Percentiles rank a stretch among this genome's conserved stretches.
These are phyloP conservation scores for Rhodotorula sp. DNA, from an alignment of 1,284 basidiomycete species.

Conservation along the genomic window DNA sequence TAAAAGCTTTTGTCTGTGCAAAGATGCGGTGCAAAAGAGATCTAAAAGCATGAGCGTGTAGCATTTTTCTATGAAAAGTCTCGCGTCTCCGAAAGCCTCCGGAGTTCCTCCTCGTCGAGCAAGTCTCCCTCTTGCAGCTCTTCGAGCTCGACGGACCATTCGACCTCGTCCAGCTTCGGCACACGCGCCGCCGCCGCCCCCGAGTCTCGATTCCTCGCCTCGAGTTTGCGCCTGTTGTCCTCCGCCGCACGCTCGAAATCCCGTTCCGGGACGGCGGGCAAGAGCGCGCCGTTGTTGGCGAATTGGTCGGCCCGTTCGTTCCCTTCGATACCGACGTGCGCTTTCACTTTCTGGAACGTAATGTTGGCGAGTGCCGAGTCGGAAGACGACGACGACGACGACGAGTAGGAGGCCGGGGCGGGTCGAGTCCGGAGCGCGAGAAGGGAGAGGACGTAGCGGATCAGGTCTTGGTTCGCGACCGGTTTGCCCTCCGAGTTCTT, in stretches of 20 bases:
- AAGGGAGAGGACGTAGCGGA: constrained; percentile 62
- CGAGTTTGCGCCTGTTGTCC: constrained; percentile 21
- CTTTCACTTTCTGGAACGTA: constrained; percentile 65
- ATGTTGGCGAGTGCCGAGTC: constrained; percentile 48
- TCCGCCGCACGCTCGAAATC: constrained; percentile 51
- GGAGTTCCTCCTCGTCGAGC: constrained; percentile 25
- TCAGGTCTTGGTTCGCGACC: constrained; percentile 66
- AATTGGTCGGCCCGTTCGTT: constrained; percentile 75
- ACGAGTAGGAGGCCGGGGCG: neutral
- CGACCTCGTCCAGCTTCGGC: constrained; percentile 15
- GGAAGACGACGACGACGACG: too few relatives aligned
- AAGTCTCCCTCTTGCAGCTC: constrained; percentile 14
- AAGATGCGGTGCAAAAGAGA: neutral
- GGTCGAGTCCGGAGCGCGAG: constrained; percentile 55
- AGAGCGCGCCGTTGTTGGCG: constrained; percentile 60
- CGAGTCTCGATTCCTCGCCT: neutral
- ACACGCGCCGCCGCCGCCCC: neutral
- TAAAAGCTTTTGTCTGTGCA: neutral
- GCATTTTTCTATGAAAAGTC: constrained; percentile 13
- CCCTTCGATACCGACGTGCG: constrained; percentile 67
- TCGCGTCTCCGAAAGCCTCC: constrained; percentile 22
- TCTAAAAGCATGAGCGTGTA: neutral
- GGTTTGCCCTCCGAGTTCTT: constrained; percentile 54
- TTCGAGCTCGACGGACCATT: constrained; percentile 21
- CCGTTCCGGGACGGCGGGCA: constrained; percentile 54